phyloP scores from a whole-genome alignment of 305 asterid species.

The Stenogyne calaminthoides region DNA sequence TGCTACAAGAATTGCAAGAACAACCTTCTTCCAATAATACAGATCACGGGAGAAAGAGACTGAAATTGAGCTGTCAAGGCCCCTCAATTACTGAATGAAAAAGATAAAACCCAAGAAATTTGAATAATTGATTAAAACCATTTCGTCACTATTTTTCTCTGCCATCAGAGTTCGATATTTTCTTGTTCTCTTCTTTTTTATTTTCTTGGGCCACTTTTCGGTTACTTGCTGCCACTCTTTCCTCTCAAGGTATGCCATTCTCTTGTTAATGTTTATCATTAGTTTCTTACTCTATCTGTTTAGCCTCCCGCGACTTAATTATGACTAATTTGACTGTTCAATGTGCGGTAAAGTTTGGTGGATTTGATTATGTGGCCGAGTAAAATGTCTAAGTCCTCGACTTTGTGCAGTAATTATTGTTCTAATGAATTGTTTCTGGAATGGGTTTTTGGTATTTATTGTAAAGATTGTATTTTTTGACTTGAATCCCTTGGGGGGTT shows the following conservation, averaged over 20 bases:
- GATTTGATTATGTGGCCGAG: constrained; percentile 5
- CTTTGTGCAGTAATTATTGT: constrained; percentile 15
- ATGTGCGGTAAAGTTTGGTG: constrained; percentile 15
- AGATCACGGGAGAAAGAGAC: constrained; percentile 26
- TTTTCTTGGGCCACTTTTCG: constrained; percentile 13
- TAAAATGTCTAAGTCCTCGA: constrained; percentile 3
- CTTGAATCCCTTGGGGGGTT: constrained; percentile 13
- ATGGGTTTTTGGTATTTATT: constrained; percentile 18
- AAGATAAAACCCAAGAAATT: background rate
- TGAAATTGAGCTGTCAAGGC: constrained; percentile 24
- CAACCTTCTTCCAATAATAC: constrained; percentile 26
- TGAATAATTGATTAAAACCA: constrained; percentile 11
- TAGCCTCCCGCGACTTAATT: background rate
- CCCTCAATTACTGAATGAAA: constrained; percentile 7
- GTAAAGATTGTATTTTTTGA: constrained; percentile 25
- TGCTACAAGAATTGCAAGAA: constrained; percentile 19
- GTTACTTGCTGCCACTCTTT: constrained; percentile 8
- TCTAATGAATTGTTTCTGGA: constrained; percentile 26
- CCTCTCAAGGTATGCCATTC: constrained; percentile 32
- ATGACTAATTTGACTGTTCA: constrained; percentile 18
- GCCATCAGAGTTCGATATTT: constrained; percentile 19
- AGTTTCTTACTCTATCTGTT: background rate
- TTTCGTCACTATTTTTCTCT: constrained; percentile 1
- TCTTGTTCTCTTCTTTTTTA: background rate
- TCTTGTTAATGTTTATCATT: background rate